These are phyloP conservation scores for Narthecium ossifragum DNA, from an alignment of 106 monocot species.

Conservation along the genomic window DNA sequence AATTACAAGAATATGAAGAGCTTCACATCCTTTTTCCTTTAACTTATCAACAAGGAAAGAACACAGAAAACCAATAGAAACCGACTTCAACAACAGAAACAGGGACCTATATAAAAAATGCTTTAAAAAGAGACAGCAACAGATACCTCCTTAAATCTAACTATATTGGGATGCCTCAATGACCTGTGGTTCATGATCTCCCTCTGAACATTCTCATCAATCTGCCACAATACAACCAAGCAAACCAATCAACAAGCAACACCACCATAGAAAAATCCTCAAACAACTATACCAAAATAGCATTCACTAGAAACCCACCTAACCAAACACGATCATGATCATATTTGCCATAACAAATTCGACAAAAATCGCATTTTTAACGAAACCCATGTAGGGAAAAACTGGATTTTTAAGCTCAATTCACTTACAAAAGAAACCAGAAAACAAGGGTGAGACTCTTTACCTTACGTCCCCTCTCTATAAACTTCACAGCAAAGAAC, in stretches of 20 bases:
- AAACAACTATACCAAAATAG: too few species aligned
- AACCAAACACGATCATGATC: too few species aligned
- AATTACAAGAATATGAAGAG: too few species aligned
- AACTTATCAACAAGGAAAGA: too few species aligned
- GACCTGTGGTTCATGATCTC: constrained; percentile 16
- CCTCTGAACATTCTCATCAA: constrained; percentile 21
- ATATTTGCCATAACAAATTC: too few species aligned
- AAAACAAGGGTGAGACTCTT: background rate
- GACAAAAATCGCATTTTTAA: too few species aligned
- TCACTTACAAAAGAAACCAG: background rate
- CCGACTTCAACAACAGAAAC: background rate
- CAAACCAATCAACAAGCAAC: background rate
- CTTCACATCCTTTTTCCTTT: too few species aligned
- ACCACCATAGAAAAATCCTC: too few species aligned
- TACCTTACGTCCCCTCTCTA: constrained; percentile 44
- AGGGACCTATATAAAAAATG: background rate
- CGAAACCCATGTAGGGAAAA: too few species aligned
- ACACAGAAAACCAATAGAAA: too few species aligned
- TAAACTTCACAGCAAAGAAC: constrained; percentile 36
- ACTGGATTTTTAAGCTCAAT: too few species aligned
- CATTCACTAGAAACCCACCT: too few species aligned
- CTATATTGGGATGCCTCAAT: constrained; percentile 12
- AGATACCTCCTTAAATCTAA: constrained; percentile 14
- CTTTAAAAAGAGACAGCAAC: background rate
- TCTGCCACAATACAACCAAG: background rate